Base-by-base conservation (phyloP, 768 basidiomycete genomes). In the Termitomyces sp. region DNA sequence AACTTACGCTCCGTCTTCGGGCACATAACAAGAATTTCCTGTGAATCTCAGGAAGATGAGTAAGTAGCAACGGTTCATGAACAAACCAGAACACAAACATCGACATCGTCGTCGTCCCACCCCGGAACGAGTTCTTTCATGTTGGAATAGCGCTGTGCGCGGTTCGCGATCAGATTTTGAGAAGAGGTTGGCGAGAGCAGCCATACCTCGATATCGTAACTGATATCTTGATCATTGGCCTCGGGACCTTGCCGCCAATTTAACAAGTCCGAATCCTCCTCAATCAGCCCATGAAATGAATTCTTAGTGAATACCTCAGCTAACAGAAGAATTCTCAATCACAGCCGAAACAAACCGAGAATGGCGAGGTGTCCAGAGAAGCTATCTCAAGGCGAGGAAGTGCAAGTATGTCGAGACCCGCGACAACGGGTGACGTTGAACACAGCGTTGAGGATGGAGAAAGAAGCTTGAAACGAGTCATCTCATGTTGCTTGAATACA, bases 11-110 rank as follows among this genome's bases (percentile, higher is more conserved):
- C 70, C 17, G 67, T 62, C 63, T 80, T 82, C 3, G 75, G 74
- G 1, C 78, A 77, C 62, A 84, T 74, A 14, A 83, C 69, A 63
- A 83, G 66, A 9, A 83, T 77, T 68, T 83, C 83, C 83, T 84
- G 53, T 2, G 37, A 36, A 29, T 5, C 20, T 20, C 32, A 32
- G 10, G 34, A 32, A 31, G 17, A n/a, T n/a, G 8, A 48, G 25
- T 54, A 38, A 29, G 29, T 15, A 6, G 10, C 47, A 36, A 60
- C n/a, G 42, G 9, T 42, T 9, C 34, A 34, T n/a, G 15, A 49
- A 45, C 8, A 25, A 17, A 53, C 8, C 31, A 43, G 42, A 32
- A 38, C 25, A 66, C 74, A 6, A 56, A 82, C 83, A 67, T 83
- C 82, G 20, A 82, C 74, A 8, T 81, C 82, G 55, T 82, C 77